phyloP scores from a whole-genome alignment of 2,329 filamentous ascomycete species.

The Curvularia eragrostidis region DNA sequence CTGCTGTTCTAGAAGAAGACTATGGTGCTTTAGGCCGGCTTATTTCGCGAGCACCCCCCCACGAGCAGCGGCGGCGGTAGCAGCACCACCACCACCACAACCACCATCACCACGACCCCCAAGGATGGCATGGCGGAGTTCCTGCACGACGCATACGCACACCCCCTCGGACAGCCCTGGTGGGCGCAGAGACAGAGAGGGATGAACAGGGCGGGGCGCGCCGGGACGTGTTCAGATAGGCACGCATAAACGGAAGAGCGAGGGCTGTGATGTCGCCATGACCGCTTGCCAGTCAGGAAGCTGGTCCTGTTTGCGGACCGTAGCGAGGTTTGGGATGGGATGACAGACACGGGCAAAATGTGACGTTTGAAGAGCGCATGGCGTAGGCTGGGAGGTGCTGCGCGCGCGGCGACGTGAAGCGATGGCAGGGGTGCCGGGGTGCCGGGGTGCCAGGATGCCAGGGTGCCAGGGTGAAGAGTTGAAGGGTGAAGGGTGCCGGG shows the following conservation, averaged over 20 bases:
- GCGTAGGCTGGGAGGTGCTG: conserved; percentile 16
- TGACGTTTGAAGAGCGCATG: conserved; percentile 31
- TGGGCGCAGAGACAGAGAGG: neutral
- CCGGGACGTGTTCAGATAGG: conserved; percentile 18
- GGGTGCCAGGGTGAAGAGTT: neutral
- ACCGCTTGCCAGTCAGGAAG: conserved; percentile 14
- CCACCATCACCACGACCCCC: too few relatives aligned
- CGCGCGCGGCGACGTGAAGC: conserved; percentile 22
- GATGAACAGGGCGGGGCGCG: conserved; percentile 18
- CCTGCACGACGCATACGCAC: conserved; percentile 30
- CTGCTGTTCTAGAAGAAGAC: conserved; percentile 34
- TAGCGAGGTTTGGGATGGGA: conserved; percentile 22
- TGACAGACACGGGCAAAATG: conserved; percentile 23
- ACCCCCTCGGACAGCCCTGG: conserved; percentile 21
- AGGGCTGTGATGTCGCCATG: conserved; percentile 22
- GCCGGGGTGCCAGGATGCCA: neutral
- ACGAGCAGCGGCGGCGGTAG: conserved; percentile 3
- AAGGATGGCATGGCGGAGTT: conserved; percentile 20
- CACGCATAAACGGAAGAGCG: conserved; percentile 16
- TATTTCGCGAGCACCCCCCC: conserved; percentile 23
- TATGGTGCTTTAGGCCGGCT: conserved; percentile 26
- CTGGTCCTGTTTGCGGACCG: conserved; percentile 24
- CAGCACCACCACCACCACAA: too few relatives aligned
- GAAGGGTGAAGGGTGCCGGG: too few relatives aligned
- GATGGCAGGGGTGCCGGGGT: conserved; percentile 15